Conservation (phyloP, 768 basidiomycete genomes). For the Sistotremastrum suecicum region DNA sequence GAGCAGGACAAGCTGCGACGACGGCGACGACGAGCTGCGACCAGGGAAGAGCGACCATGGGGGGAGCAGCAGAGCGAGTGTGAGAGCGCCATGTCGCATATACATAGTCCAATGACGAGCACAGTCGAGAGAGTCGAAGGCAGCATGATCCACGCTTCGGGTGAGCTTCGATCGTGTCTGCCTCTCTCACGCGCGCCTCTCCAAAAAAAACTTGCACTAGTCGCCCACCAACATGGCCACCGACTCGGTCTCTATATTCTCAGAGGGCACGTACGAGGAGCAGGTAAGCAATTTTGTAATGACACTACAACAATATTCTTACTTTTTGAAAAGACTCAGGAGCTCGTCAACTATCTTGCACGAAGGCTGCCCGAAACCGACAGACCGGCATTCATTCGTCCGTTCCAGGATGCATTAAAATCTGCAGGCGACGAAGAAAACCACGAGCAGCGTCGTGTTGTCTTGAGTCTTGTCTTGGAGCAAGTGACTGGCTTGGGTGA, state of each 20-base stretch:
- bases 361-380: constrained; percentile 56
- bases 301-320: constrained; percentile 1
- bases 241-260: constrained; percentile 74
- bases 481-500: constrained; percentile 61
- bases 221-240: constrained; percentile 40
- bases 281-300: constrained; percentile 32
- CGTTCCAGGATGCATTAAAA: constrained; percentile 49
- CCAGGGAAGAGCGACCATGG: constrained; percentile 11
- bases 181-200: background rate
- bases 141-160: no score
- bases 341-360: constrained; percentile 63
- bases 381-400: constrained; percentile 42
- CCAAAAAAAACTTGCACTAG: constrained; percentile 1
- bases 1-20: constrained; percentile 6
- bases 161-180: no score
- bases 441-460: constrained; percentile 32
- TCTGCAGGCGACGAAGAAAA: constrained; percentile 41
- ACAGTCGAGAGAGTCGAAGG: background rate
- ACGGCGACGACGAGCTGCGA: constrained; percentile 10
- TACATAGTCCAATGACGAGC: background rate
- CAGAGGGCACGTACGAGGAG: constrained; percentile 81
- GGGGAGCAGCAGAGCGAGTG: constrained; percentile 2
- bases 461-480: constrained; percentile 43
- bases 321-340: constrained; percentile 41
- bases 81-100: background rate